Evolutionary conservation across 108 stramenopile species (phyloP), one percentile per base, ranked within the genome.

Genomic region (Cyclotella atomus): DNA sequence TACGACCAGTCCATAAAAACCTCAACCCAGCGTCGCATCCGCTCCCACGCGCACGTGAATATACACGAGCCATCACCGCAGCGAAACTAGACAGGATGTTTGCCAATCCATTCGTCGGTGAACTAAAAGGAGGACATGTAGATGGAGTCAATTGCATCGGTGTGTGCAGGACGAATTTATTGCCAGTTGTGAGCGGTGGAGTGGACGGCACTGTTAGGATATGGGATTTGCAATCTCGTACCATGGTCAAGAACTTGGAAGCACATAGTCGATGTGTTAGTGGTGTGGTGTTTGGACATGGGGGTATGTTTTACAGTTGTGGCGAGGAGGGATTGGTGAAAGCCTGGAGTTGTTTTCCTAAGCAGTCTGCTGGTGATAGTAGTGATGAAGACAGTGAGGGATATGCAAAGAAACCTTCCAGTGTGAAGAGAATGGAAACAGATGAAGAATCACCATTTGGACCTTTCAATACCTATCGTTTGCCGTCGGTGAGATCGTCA

Each of bases 21-120:
- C 73, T 96, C 30, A 85, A 96, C 70, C 96, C 96, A 9, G 41
- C 61, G 44, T 85, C 88, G 54, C 93, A 94, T 73, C 93, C 93
- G 44, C 83, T 87, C 71, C 88, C 91, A 65, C 83, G 91, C 17
- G 83, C 96, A 6, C 79, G 93, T 32, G 96, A 99, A 84, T 98
- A 99, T 78, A 88, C 90, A 0, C 86, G 98, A 7, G 98, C 99
- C 21, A 82, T 99, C 35, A 88, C 85, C 28, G 86, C 97, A 0
- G 97, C 96, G 59, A 99, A 99, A 79, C 73, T 99, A 45, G 96
- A 99, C 54, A 91, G 96, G 33, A 97, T 99, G 96, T 98, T 99
- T 77, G 96, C 96, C 53, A 70, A 85, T 55, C 99, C 98, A 7
- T 87, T 99, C 44, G 49, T 99, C 29, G 97, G 93, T 1, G 95